A percentile compares a stretch with the other conserved stretches of the same genome.
Evolutionary conservation across 805 yeast genomes (phyloP).

Genomic region (Ogataea angusta): DNA sequence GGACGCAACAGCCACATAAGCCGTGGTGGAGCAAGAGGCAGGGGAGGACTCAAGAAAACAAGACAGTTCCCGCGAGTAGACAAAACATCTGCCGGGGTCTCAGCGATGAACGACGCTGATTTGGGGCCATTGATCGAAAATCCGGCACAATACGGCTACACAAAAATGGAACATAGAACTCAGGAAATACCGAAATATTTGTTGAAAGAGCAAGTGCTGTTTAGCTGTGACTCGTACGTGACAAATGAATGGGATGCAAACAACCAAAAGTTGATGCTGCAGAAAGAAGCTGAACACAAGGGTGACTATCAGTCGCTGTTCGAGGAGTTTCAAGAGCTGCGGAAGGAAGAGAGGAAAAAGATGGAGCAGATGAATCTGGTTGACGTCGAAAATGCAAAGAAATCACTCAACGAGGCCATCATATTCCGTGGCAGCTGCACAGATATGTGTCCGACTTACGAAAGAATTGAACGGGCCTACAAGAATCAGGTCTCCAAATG

Average conservation of each 20-base stretch:
- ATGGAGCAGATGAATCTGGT: conserved; percentile 84
- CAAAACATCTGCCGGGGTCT: neutral
- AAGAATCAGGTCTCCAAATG: conserved; percentile 81
- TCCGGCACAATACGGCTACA: conserved; percentile 31
- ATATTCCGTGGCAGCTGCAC: conserved; percentile 81
- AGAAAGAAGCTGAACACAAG: conserved; percentile 41
- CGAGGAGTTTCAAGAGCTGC: conserved; percentile 68
- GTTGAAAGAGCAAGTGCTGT: conserved; percentile 31
- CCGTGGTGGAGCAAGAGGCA: neutral
- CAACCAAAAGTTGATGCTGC: conserved; percentile 64
- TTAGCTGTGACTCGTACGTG: conserved; percentile 33
- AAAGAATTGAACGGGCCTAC: conserved; percentile 79
- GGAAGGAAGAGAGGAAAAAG: conserved; percentile 67
- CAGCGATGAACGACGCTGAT: conserved; percentile 8
- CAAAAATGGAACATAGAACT: conserved; percentile 17
- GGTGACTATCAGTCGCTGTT: conserved; percentile 68
- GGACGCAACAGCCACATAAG: conserved; percentile 4
- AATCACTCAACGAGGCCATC: conserved; percentile 85
- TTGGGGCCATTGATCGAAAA: conserved; percentile 29
- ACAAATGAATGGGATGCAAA: conserved; percentile 64
- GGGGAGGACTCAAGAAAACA: conserved; percentile 7
- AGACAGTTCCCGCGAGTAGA: conserved; percentile 6
- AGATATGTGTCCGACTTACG: conserved; percentile 95
- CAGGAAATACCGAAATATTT: conserved; percentile 30
- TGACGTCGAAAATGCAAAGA: conserved; percentile 80